Percentiles rank a stretch among this genome's conserved stretches.
phyloP scores from a whole-genome alignment of 1,284 basidiomycete genomes.

The Heterobasidion irregulare region DNA sequence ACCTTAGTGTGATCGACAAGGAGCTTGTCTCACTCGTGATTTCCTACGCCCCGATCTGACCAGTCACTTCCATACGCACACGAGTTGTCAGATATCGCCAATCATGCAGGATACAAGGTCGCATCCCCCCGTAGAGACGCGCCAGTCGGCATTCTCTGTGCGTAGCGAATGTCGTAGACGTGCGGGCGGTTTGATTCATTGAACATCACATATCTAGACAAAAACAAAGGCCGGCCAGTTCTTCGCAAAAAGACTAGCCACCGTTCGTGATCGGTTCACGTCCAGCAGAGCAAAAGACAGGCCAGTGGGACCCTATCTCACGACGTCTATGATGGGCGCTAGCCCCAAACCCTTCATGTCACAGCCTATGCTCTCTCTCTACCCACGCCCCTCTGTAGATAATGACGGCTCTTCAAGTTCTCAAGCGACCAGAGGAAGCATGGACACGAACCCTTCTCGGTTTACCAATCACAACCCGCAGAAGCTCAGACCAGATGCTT shows the following conservation, averaged over 20 bases:
- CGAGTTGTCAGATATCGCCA: neutral
- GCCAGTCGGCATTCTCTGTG: neutral
- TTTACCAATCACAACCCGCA: neutral
- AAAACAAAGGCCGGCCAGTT: neutral
- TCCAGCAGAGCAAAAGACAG: neutral
- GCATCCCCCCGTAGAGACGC: neutral
- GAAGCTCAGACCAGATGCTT: neutral
- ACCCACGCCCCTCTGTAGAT: neutral
- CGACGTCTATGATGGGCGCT: neutral
- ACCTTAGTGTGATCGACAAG: no score
- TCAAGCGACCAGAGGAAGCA: neutral
- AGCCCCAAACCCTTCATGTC: slow-evolving; percentile 1
- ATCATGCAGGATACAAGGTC: neutral
- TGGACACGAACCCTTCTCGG: neutral
- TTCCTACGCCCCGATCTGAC: no score
- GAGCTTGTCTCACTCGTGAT: no score
- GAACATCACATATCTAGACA: neutral
- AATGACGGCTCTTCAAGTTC: neutral
- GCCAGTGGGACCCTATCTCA: neutral
- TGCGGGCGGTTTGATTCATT: neutral
- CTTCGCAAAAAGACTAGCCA: neutral
- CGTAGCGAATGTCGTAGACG: neutral
- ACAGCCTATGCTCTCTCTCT: slow-evolving; percentile 1
- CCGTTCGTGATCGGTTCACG: neutral
- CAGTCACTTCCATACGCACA: no score